These are phyloP conservation scores for Sporothrix phasma DNA, from an alignment of 2,329 filamentous ascomycete species.

Conservation along the genomic window DNA sequence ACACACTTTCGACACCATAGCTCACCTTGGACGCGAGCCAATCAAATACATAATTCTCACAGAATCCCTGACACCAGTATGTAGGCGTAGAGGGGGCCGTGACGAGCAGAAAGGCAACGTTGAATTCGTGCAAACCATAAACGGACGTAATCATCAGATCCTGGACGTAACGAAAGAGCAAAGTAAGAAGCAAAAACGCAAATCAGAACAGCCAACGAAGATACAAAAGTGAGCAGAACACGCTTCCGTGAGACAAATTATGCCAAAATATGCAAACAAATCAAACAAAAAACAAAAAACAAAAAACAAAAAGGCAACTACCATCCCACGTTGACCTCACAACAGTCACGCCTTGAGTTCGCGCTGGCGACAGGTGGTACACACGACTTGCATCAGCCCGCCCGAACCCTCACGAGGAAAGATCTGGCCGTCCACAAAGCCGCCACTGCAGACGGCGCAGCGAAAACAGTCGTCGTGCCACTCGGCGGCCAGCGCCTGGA, in stretches of 20 bases:
- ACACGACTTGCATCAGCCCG: constrained; percentile 44
- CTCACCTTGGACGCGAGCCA: neutral
- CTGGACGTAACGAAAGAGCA: neutral
- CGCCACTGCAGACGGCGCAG: constrained; percentile 53
- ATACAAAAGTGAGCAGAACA: neutral
- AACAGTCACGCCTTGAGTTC: constrained; percentile 44
- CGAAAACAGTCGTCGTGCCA: constrained; percentile 93
- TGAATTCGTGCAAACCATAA: no score
- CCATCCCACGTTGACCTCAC: neutral
- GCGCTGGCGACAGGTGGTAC: constrained; percentile 49
- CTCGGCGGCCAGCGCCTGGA: constrained; percentile 79
- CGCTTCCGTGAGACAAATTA: neutral
- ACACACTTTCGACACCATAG: neutral
- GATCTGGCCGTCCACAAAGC: constrained; percentile 56
- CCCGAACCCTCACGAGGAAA: constrained; percentile 45
- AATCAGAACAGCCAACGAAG: no score
- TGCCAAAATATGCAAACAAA: neutral
- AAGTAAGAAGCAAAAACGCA: neutral
- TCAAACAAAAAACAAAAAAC: neutral
- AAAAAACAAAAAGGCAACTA: neutral
- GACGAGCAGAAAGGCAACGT: neutral
- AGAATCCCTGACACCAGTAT: no score
- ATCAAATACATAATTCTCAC: no score
- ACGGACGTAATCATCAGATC: no score
- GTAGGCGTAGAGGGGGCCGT: no score